A percentile compares a stretch with the other conserved stretches of the same genome.
These are phyloP conservation scores for Cryptococcus jaspeensis DNA, from an alignment of 1,284 basidiomycete genomes.

Conservation along the genomic window DNA sequence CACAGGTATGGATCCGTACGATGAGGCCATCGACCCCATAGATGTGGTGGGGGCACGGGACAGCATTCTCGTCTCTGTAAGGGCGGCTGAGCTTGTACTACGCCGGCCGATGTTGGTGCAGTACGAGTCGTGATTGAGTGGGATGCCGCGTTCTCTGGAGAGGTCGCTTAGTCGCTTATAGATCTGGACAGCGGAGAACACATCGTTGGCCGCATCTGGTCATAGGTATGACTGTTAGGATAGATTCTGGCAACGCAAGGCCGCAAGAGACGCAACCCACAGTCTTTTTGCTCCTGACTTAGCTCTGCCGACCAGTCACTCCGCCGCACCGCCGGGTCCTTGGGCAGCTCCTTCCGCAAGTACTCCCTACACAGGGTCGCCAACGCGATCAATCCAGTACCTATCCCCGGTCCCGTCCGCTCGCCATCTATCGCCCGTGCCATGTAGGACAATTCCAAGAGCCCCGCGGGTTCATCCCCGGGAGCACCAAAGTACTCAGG, in stretches of 20 bases:
- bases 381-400: slow-evolving; percentile 36
- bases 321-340: slow-evolving; percentile 34
- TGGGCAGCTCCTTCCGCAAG: slow-evolving; percentile 41
- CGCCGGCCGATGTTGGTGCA: slow-evolving; percentile 6
- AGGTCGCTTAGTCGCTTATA: slow-evolving; percentile 23
- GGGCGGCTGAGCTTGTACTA: no score
- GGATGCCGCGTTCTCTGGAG: slow-evolving; percentile 16
- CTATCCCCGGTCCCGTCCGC: slow-evolving; percentile 20
- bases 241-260: no score
- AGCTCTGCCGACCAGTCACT: slow-evolving; percentile 44
- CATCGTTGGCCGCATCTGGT: slow-evolving; percentile 52
- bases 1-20: background rate
- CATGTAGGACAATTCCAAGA: slow-evolving; percentile 47
- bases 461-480: slow-evolving; percentile 15
- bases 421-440: slow-evolving; percentile 42
- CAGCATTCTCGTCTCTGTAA: no score
- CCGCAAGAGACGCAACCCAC: slow-evolving; percentile 32
- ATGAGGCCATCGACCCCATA: background rate
- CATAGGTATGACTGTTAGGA: background rate
- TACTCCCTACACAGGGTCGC: slow-evolving; percentile 41
- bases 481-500: slow-evolving; percentile 19
- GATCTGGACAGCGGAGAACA: slow-evolving; percentile 44
- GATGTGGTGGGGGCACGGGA: no score
- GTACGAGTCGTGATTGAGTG: slow-evolving; percentile 15
- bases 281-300: slow-evolving; percentile 36